phyloP scores from a whole-genome alignment of 305 asterid genomes.

The Fraxinus floribunda region DNA sequence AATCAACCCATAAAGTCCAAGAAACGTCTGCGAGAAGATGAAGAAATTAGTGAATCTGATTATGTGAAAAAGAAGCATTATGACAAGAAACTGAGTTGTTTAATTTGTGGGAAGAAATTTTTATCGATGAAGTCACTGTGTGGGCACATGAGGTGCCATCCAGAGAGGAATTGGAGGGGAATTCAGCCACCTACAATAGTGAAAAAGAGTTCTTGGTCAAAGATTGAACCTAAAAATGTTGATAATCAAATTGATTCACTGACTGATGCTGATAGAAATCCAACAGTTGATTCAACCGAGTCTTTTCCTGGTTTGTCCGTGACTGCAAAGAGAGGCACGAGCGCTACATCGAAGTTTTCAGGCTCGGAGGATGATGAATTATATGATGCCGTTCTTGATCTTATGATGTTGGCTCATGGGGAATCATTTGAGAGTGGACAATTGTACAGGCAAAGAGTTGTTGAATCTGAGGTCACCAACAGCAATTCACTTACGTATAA shows the following conservation, averaged over 20 bases:
- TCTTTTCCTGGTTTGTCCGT: slow-evolving; percentile 42
- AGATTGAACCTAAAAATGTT: not conserved
- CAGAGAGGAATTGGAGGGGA: not conserved
- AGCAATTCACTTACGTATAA: not conserved
- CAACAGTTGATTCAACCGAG: slow-evolving; percentile 20
- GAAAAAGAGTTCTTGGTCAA: slow-evolving; percentile 3
- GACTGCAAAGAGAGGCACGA: slow-evolving; percentile 37
- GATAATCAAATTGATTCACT: not conserved
- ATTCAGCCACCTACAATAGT: slow-evolving; percentile 5
- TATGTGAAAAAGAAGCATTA: not conserved
- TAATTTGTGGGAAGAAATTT: not conserved
- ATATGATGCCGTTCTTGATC: slow-evolving; percentile 38
- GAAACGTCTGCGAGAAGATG: slow-evolving; percentile 13
- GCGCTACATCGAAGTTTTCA: slow-evolving; percentile 12
- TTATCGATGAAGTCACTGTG: not conserved
- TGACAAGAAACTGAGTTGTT: not conserved
- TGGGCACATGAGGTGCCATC: slow-evolving; percentile 7
- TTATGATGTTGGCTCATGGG: slow-evolving; percentile 39
- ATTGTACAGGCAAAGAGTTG: not conserved
- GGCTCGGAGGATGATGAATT: slow-evolving; percentile 25
- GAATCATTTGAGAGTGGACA: not conserved
- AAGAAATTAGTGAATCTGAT: not conserved
- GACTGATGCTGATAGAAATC: not conserved
- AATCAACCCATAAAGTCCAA: slow-evolving; percentile 19
- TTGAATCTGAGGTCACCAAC: slow-evolving; percentile 18